These are phyloP conservation scores for Blakeslea trispora DNA, from an alignment of 371 early-diverging fungal species.

Conservation along the genomic window DNA sequence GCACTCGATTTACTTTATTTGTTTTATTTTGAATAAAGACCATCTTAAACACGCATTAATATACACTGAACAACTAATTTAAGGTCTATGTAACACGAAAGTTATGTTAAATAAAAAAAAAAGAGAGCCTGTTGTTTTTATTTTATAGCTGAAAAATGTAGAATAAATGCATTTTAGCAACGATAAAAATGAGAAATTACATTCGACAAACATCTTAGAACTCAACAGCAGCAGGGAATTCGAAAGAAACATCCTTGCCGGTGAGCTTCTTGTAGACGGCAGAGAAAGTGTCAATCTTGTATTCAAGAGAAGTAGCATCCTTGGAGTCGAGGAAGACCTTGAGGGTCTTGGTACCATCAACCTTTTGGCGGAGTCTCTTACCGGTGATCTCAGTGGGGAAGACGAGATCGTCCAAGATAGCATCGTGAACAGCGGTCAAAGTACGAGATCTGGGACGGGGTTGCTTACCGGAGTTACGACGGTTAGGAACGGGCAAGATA, in stretches of 20 bases:
- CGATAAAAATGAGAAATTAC: not conserved
- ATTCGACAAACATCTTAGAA: conserved; percentile 1
- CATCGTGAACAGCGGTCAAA: conserved; percentile 93
- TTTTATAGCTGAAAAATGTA: not conserved
- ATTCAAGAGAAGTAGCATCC: conserved; percentile 94
- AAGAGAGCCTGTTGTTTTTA: not conserved
- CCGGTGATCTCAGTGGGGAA: conserved; percentile 98
- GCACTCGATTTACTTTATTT: no score
- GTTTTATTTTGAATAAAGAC: no score
- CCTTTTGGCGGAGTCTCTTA: conserved; percentile 94
- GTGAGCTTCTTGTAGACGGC: conserved; percentile 94
- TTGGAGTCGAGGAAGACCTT: conserved; percentile 97
- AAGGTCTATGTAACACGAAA: no score
- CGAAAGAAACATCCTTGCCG: conserved; percentile 96
- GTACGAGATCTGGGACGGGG: conserved; percentile 94
- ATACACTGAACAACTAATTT: no score
- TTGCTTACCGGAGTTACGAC: conserved; percentile 85
- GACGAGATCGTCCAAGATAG: conserved; percentile 93
- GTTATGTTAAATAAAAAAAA: no score
- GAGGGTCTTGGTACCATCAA: conserved; percentile 90
- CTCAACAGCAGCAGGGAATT: conserved; percentile 77
- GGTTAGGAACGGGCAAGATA: conserved; percentile 90
- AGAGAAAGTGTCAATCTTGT: conserved; percentile 97
- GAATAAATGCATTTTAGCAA: not conserved
- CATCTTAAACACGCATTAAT: no score